A percentile compares a stretch with the other conserved stretches of the same genome.
phyloP scores from a whole-genome alignment of 1,139 yeast species.

The Saccharomyces hybrid region DNA sequence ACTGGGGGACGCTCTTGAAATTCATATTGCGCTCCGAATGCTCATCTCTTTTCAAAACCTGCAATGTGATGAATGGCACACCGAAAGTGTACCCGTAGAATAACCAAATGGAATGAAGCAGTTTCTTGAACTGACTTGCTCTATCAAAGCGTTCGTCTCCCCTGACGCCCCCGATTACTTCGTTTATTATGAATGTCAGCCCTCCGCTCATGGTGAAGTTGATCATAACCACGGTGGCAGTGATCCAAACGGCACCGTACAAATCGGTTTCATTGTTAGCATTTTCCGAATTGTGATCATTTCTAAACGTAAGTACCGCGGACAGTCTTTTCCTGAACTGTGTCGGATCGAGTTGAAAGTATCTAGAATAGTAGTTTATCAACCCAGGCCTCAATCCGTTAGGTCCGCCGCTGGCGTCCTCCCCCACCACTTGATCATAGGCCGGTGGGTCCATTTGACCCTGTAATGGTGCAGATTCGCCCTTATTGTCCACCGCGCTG shows the following conservation, averaged over 20 bases:
- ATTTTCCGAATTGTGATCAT: not conserved
- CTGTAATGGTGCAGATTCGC: not conserved
- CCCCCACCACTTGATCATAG: not conserved
- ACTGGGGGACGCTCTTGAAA: slow-evolving; percentile 10
- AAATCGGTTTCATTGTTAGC: slow-evolving; percentile 17
- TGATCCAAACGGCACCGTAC: slow-evolving; percentile 29
- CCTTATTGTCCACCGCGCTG: not conserved
- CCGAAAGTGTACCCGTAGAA: slow-evolving; percentile 21
- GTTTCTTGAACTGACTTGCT: slow-evolving; percentile 11
- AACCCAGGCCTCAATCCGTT: slow-evolving; percentile 19
- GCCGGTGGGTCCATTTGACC: not conserved
- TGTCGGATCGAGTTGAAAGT: slow-evolving; percentile 19
- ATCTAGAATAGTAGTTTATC: slow-evolving; percentile 25
- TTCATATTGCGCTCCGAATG: slow-evolving; percentile 7
- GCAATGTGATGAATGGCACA: slow-evolving; percentile 19
- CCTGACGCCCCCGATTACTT: slow-evolving; percentile 15
- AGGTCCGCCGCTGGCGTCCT: slow-evolving; percentile 1
- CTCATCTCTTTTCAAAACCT: slow-evolving; percentile 13
- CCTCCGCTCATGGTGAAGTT: slow-evolving; percentile 20
- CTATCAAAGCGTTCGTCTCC: slow-evolving; percentile 6
- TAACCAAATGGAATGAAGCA: slow-evolving; percentile 23
- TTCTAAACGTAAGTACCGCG: slow-evolving; percentile 11
- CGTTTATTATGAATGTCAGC: slow-evolving; percentile 14
- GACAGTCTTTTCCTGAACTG: slow-evolving; percentile 14
- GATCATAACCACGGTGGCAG: slow-evolving; percentile 21